Base-by-base conservation (phyloP, 164 flowering plant genomes). In the Macadamia integrifolia region DNA sequence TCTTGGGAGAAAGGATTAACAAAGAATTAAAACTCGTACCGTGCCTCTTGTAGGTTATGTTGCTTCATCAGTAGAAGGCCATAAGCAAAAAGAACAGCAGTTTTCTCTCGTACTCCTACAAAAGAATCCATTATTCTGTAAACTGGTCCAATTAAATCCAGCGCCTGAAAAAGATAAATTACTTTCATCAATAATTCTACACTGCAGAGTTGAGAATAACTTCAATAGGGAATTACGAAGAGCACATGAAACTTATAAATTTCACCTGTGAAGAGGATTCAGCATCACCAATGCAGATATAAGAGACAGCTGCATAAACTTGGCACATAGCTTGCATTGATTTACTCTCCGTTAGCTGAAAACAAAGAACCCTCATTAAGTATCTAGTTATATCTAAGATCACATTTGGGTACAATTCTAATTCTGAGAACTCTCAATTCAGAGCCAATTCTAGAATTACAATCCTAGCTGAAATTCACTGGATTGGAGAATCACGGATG, bases 11-110 rank as follows among this genome's bases (percentile, higher is more conserved):
- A 35, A 2, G 40, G 40, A 42, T 11, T 11, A 48, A n/a, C 28
- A 31, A 18, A 18, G 11, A 56, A 43, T 0, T 6, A 48, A 53
- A 49, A 58, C 53, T 10, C 69, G 32, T 80, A 92, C 98, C 98
- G 81, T 71, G 98, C 94, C 79, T 93, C 98, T 74, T 89, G 97
- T 18, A 91, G 80, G 78, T 91, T 90, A 57, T 91, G 85, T 67
- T 89, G 97, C 82, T 80, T 88, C 94, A 91, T 93, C 80, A 89
- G 80, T 40, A 91, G 70, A 73, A 93, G 91, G 31, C 98, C 98
- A 81, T 91, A 88, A 53, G 92, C 88, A 76, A 91, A 89, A 65
- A 87, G 84, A 14, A 84, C 89, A 73, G 86, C 60, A 12, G 97
- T 89, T 82, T 93, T 90, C 75, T 93, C 97, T 46, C 98, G 80